Evolutionary conservation across 2,329 filamentous ascomycete genomes (phyloP), one percentile per base, ranked within the genome.

Genomic region (Fusarium hostae): DNA sequence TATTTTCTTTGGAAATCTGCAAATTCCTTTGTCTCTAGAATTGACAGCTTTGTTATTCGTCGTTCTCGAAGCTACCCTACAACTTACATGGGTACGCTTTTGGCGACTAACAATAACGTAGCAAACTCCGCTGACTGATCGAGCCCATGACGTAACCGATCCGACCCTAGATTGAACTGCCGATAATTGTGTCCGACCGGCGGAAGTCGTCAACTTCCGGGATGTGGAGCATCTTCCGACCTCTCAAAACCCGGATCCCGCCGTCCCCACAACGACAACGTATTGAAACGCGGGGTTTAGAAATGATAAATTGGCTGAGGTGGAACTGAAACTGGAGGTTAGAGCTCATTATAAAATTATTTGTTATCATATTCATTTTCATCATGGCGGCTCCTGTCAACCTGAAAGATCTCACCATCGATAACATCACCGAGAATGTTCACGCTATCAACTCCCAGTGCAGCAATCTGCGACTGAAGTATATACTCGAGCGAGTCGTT

Each of bases 381-480:
- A 56, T 12, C 16, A 68, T 68, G 65, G 56, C 65, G 5, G 65
- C 63, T 4, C 65, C 65, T 9, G 43, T 68, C 9, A 68, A 32
- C 40, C 39, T 73, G 26, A 73, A 71, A 30, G 88, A 93, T 79
- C 84, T 93, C 24, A 93, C 89, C 2, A 89, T 89, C 63, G 90
- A 92, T 73, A 94, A 93, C 81, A 94, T 94, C 77, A 94, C 92
- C 45, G 86, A 90, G 44, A 93, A 94, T 76, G 89, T 90, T 22
- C 84, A 91, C 74, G 82, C 85, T 44, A 92, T 94, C 79, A 94
- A 94, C 81, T 91, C 91, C 0, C 86, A 89, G 79, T 87, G 88
- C 75, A 77, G 83, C 5, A 86, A 93, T 74, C 81, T 85, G 10
- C 86, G 92, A 18, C 80, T 92, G 59, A 90, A 87, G 72, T 94